Evolutionary conservation across 164 flowering plant genomes (phyloP).

Genomic region (Macadamia integrifolia): DNA sequence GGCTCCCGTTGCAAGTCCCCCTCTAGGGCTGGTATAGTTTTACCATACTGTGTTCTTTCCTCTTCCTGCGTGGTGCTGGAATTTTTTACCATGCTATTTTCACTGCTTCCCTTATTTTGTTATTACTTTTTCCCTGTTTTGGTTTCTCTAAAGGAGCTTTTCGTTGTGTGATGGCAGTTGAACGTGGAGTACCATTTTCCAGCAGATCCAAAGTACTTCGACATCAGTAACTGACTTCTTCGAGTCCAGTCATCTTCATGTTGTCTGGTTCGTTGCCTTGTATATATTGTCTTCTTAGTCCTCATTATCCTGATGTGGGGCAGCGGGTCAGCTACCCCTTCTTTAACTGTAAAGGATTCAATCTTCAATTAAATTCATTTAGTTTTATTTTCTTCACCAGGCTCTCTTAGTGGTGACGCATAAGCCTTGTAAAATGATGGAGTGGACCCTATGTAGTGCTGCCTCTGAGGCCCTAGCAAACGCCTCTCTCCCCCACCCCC

Average conservation of each 20-base stretch:
- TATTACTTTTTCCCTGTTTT: not conserved
- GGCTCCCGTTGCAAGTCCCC: too few species aligned
- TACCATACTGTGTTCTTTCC: too few species aligned
- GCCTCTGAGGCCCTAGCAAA: too few species aligned
- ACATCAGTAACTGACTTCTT: slow-evolving; percentile 40
- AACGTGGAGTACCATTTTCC: slow-evolving; percentile 82
- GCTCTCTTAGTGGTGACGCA: too few species aligned
- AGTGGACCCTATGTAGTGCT: too few species aligned
- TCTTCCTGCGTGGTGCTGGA: not conserved
- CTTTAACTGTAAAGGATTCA: slow-evolving; percentile 3
- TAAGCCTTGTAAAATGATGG: too few species aligned
- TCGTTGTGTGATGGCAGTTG: slow-evolving; percentile 51
- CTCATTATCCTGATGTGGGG: slow-evolving; percentile 5
- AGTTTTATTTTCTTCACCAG: too few species aligned
- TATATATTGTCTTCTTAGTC: slow-evolving; percentile 15
- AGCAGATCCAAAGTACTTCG: slow-evolving; percentile 78
- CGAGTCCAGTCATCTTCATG: not conserved
- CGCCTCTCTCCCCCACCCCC: too few species aligned
- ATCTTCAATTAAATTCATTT: too few species aligned
- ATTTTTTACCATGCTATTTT: not conserved
- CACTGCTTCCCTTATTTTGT: not conserved
- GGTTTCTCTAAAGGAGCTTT: slow-evolving; percentile 6
- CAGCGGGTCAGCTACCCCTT: slow-evolving; percentile 1
- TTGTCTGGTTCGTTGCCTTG: slow-evolving; percentile 8
- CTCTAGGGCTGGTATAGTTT: too few species aligned